These are phyloP conservation scores for Chloranthus sessilifolius DNA, from an alignment of 164 flowering plant genomes.

Conservation along the genomic window DNA sequence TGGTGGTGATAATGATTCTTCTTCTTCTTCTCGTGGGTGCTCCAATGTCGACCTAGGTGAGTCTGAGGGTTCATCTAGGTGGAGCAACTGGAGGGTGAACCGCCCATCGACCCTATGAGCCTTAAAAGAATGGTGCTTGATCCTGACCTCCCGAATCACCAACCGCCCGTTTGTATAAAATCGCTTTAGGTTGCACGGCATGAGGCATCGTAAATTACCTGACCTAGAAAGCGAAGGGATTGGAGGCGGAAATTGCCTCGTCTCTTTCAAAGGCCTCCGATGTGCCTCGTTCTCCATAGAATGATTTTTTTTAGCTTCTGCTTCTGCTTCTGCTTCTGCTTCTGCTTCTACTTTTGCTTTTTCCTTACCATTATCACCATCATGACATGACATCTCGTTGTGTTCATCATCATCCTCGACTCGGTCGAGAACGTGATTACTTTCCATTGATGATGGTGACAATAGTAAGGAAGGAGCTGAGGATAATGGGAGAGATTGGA, in stretches of 20 bases:
- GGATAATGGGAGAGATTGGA: no score
- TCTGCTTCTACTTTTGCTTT: no score
- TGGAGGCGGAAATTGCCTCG: slow-evolving; percentile 34
- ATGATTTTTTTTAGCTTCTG: no score
- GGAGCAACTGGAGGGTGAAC: slow-evolving; percentile 32
- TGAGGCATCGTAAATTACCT: slow-evolving; percentile 25
- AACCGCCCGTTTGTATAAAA: slow-evolving; percentile 31
- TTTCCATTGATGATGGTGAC: no score
- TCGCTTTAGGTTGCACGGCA: slow-evolving; percentile 36
- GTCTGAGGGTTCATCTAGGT: slow-evolving; percentile 14
- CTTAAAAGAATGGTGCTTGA: slow-evolving; percentile 28
- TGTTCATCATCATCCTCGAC: no score
- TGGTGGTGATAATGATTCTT: neutral
- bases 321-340: no score
- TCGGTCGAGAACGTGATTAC: no score
- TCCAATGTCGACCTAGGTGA: neutral
- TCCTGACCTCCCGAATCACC: slow-evolving; percentile 37
- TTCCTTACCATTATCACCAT: no score
- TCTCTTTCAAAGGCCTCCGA: no score
- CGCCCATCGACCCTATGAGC: slow-evolving; percentile 37
- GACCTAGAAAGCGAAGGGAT: slow-evolving; percentile 31
- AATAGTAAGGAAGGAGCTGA: no score
- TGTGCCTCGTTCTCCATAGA: no score
- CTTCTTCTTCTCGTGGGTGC: neutral
- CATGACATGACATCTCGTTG: no score